These are phyloP conservation scores for Pythium rhizo-oryzae DNA, from an alignment of 352 stramenopile genomes.

Conservation along the genomic window DNA sequence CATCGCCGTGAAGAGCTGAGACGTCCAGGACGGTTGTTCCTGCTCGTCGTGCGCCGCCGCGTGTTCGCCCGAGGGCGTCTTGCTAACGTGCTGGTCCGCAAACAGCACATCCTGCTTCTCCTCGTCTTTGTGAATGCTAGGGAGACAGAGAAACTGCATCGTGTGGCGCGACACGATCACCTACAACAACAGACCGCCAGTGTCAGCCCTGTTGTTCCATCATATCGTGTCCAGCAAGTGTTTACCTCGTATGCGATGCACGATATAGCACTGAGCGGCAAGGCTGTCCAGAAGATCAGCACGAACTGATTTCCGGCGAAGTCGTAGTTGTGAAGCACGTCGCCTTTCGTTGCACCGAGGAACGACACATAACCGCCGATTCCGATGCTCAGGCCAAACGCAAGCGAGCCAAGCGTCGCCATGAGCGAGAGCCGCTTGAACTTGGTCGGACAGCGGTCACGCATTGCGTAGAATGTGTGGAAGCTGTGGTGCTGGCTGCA, in stretches of 20 bases:
- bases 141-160: constrained; percentile 37
- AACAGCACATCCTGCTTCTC: constrained; percentile 46
- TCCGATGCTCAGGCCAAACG: constrained; percentile 41
- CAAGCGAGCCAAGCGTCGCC: constrained; percentile 37
- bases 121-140: constrained; percentile 21
- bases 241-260: constrained; percentile 53
- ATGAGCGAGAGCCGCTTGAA: constrained; percentile 42
- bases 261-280: constrained; percentile 45
- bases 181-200: constrained; percentile 18
- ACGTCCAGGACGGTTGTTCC: constrained; percentile 15
- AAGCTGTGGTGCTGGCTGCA: constrained; percentile 59
- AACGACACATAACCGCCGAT: constrained; percentile 61
- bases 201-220: not conserved
- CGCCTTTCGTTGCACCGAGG: constrained; percentile 38
- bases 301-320: constrained; percentile 31
- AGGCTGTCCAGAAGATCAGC: constrained; percentile 45
- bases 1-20: constrained; percentile 29
- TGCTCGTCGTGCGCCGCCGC: constrained; percentile 6
- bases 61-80: constrained; percentile 20
- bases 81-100: constrained; percentile 15
- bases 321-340: constrained; percentile 58
- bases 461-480: constrained; percentile 54
- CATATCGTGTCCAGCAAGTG: not conserved
- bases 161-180: constrained; percentile 54
- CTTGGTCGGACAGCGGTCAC: constrained; percentile 34